Percentiles rank a stretch among this genome's conserved stretches.
Conservation (phyloP, 140 eudicot genomes). For the Flaveria floridana region DNA sequence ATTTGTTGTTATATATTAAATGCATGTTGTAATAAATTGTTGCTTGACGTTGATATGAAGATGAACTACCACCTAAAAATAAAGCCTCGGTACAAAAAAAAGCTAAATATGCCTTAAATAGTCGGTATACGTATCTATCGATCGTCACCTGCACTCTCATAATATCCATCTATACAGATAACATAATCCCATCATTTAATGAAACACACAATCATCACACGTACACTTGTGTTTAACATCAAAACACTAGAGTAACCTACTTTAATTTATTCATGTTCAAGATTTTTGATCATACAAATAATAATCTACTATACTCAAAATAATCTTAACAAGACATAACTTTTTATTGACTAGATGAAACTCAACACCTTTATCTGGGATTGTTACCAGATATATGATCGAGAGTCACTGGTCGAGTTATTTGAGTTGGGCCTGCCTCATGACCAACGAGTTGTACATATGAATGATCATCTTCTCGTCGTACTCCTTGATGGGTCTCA, state of each 20-base stretch:
- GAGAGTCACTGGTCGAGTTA: neutral
- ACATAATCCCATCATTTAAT: too few relatives aligned
- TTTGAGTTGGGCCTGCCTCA: slow-evolving; percentile 18
- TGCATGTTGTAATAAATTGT: neutral
- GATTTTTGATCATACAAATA: too few relatives aligned
- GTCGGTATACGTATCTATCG: neutral
- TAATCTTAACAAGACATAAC: too few relatives aligned
- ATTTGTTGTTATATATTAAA: neutral
- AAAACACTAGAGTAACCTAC: too few relatives aligned
- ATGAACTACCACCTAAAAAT: neutral
- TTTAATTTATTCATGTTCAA: too few relatives aligned
- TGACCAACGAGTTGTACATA: slow-evolving; percentile 41
- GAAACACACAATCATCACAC: too few relatives aligned
- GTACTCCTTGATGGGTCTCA: slow-evolving; percentile 33
- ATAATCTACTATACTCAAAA: too few relatives aligned
- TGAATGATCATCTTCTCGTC: slow-evolving; percentile 40
- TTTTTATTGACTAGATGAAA: too few relatives aligned
- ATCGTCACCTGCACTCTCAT: neutral
- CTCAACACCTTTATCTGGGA: too few relatives aligned
- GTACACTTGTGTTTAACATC: too few relatives aligned
- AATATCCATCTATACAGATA: too few relatives aligned
- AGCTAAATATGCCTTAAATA: neutral
- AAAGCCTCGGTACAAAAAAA: neutral
- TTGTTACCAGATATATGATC: too few relatives aligned
- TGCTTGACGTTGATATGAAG: neutral